Base-by-base conservation (phyloP, 345 rosid species). In the Populus euphratica region DNA sequence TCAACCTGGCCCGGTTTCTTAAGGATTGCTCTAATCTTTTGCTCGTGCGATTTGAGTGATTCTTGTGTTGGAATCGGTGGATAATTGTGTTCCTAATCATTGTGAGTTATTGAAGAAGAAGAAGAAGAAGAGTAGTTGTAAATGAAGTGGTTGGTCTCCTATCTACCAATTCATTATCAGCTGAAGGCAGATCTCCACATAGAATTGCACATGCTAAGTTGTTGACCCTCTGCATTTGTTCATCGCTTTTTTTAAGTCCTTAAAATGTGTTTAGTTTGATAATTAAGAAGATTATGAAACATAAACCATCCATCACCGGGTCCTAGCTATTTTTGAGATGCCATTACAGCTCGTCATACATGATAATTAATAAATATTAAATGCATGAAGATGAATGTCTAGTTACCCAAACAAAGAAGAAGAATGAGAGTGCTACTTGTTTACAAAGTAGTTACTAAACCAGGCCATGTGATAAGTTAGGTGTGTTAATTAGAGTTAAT, bases 141-240 rank as follows among this genome's bases (percentile, higher is more conserved):
- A 25, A 71, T 18, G 62, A 49, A 18, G 23, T 49, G 74, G 62
- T 49, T 29, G 31, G 74, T 71, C 74, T 71, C 41, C 62, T 18
- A 29, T 4, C 62, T 27, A 29, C 63, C 63, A 31, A 2, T 71
- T 49, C 27, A 71, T 49, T 9, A 71, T 27, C 49, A 39, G n/a
- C 39, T 67, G 11, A 2, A 5, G 56, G n/a, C 33, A 65, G 69
- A 21, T 39, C 12, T 33, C 38, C 18, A 3, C 2, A 6, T 52
- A 39, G 69, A 20, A 29, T 33, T 33, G 38, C 69, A 65, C 69
- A 65, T 65, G 69, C 23, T 65, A 31, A 10, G 69, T 33, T 66
- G 69, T 66, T 66, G 69, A 33, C 69, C 69, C 69, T 33, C 69
- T 52, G n/a, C 21, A 50, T 52, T 18, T 14, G 5, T 54, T 21